These are phyloP conservation scores for Nemania sp. DNA, from an alignment of 2,329 filamentous ascomycete species.

Conservation along the genomic window DNA sequence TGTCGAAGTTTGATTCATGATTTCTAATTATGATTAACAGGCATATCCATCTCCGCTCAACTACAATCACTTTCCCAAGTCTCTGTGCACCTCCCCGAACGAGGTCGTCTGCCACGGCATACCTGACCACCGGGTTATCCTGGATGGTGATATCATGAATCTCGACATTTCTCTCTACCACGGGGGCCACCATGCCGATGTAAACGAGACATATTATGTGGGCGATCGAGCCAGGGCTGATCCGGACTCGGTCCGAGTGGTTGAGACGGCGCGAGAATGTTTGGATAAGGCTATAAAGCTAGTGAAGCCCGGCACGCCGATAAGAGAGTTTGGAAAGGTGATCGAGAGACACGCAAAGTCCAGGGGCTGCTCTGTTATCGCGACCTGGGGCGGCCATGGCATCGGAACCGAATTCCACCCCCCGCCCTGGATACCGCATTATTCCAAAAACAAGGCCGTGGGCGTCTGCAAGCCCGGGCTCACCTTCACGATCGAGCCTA, in stretches of 20 bases:
- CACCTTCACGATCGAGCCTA: conserved; percentile 99
- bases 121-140: conserved; percentile 81
- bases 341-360: conserved; percentile 94
- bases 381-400: conserved; percentile 94
- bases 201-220: conserved; percentile 99
- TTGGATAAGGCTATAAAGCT: conserved; percentile 85
- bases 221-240: conserved; percentile 84
- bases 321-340: conserved; percentile 89
- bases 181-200: conserved; percentile 90
- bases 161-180: conserved; percentile 95
- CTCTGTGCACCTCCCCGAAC: conserved; percentile 93
- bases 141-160: conserved; percentile 96
- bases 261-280: conserved; percentile 87
- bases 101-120: conserved; percentile 99
- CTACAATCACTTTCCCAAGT: conserved; percentile 96
- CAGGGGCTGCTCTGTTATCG: conserved; percentile 83
- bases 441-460: conserved; percentile 96
- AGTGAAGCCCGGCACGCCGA: conserved; percentile 89
- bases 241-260: conserved; percentile 84
- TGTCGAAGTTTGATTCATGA: background rate
- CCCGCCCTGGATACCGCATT: conserved; percentile 93
- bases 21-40: conserved; percentile 54
- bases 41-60: conserved; percentile 94
- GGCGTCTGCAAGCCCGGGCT: conserved; percentile 93
- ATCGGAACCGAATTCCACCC: conserved; percentile 94